Evolutionary conservation across 1,284 basidiomycete species (phyloP).

Genomic region (Ustilago cynodontis): DNA sequence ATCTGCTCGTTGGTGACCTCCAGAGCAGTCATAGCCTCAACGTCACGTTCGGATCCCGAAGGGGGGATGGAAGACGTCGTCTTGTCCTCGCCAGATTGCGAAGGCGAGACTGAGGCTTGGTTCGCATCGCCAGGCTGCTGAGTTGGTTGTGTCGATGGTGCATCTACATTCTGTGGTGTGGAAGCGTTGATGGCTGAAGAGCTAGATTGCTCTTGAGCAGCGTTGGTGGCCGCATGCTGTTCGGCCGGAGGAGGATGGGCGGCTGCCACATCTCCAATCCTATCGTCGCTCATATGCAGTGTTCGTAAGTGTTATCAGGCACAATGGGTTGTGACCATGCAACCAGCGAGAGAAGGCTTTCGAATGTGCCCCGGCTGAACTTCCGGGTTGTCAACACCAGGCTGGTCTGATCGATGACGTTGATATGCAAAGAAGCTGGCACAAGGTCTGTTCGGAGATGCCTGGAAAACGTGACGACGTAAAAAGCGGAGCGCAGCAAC

Average conservation of each 20-base stretch:
- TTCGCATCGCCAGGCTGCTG: conserved; percentile 6
- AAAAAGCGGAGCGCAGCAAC: background rate
- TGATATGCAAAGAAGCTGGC: background rate
- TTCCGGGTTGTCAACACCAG: background rate
- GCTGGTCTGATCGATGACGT: background rate
- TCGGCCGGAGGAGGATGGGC: conserved; percentile 27
- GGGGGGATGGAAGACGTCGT: conserved; percentile 13
- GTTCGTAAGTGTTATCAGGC: background rate
- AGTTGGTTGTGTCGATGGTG: background rate
- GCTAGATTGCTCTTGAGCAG: conserved; percentile 4
- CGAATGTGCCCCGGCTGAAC: background rate
- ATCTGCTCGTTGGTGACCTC: conserved; percentile 19
- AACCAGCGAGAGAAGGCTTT: background rate
- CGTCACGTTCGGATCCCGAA: conserved; percentile 38
- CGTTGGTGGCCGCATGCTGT: conserved; percentile 14
- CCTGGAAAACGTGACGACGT: background rate
- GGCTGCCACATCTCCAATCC: conserved; percentile 34
- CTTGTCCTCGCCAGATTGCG: conserved; percentile 2
- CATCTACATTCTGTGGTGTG: background rate
- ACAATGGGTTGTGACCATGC: conserved; percentile 15
- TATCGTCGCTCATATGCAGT: conserved; percentile 43
- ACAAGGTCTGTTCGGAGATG: background rate
- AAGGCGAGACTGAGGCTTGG: background rate
- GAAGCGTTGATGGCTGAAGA: background rate
- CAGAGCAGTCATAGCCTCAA: conserved; percentile 39